phyloP scores from a whole-genome alignment of 805 yeast species.

The Saccharomycopsis guyanensis region DNA sequence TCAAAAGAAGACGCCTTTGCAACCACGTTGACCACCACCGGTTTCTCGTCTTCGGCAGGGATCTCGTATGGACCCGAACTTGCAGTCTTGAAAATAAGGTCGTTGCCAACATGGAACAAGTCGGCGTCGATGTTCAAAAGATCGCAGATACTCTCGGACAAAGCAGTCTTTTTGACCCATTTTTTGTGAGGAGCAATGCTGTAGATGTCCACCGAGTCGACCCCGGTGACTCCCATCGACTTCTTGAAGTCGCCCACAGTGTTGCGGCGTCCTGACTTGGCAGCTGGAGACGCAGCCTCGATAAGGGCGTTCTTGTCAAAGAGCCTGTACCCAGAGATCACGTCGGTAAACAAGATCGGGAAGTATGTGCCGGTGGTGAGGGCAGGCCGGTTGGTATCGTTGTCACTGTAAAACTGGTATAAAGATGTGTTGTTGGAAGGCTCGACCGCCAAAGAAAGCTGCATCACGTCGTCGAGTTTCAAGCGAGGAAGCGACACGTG shows the following conservation, averaged over 20 bases:
- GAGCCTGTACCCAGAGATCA: slow-evolving; percentile 46
- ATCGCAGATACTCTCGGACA: slow-evolving; percentile 40
- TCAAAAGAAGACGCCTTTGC: slow-evolving; percentile 67
- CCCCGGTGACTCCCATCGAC: slow-evolving; percentile 17
- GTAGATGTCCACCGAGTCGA: slow-evolving; percentile 11
- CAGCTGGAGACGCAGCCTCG: slow-evolving; percentile 40
- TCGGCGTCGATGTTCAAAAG: slow-evolving; percentile 54
- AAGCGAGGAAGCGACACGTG: slow-evolving; percentile 36
- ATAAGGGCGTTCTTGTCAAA: slow-evolving; percentile 46
- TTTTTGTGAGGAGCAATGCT: slow-evolving; percentile 8
- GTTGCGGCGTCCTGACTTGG: not conserved
- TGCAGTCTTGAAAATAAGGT: slow-evolving; percentile 52
- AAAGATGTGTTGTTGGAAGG: slow-evolving; percentile 36
- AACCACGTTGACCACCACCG: slow-evolving; percentile 35
- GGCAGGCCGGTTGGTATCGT: slow-evolving; percentile 10
- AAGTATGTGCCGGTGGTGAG: slow-evolving; percentile 54
- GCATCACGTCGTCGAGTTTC: slow-evolving; percentile 50
- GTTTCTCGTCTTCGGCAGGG: slow-evolving; percentile 26
- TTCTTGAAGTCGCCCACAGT: slow-evolving; percentile 3
- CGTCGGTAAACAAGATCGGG: slow-evolving; percentile 57
- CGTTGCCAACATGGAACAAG: slow-evolving; percentile 46
- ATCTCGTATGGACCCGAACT: slow-evolving; percentile 19
- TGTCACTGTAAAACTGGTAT: slow-evolving; percentile 9
- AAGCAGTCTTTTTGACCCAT: slow-evolving; percentile 2
- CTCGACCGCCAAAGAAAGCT: slow-evolving; percentile 54